Base-by-base conservation (phyloP, 345 rosid species). In the Iberis pinnata region DNA sequence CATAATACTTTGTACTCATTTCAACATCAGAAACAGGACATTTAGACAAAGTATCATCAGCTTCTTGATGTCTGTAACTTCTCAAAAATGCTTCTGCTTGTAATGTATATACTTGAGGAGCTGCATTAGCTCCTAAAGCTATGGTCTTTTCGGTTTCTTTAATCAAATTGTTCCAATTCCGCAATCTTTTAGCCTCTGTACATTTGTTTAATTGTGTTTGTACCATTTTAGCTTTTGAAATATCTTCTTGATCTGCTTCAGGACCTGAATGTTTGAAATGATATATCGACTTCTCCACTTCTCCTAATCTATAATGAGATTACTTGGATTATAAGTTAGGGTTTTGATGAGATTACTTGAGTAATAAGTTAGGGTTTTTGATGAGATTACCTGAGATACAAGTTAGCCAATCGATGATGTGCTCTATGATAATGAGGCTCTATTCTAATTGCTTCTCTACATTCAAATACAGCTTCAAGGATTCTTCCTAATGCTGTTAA, bases 351-450 rank as follows among this genome's bases (percentile, higher is more conserved):
- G 13, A n/a, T 20, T 41, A 49, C 45, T 43, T 49, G 32, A 33
- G n/a, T 15, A 8, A 43, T 43, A 42, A 56, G 24, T 26, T 49
- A 67, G 24, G 40, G 50, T 0, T 61, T 60, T 48, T 55, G 8
- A 32, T 53, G 44, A 31, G 55, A 37, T 60, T 56, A 87, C 98
- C 89, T 82, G 75, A 84, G 71, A 63, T 82, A 66, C 54, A 90
- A 77, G 65, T 71, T 80, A 14, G 78, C 95, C 44, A 90, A 67
- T n/a, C 96, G 89, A 67, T 75, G 88, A 24, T 90, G 98, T 67
- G 96, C 98, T 65, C 98, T 65, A 50, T 87, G 95, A 63, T 90
- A 90, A 61, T 50, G 65, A n/a, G 96, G 95, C 10, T 90, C 92
- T 16, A 90, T 80, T 42, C 76, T 72, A 24, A 90, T 78, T 36